A percentile compares a stretch with the other conserved stretches of the same genome.
phyloP scores from a whole-genome alignment of 495 filamentous ascomycete genomes.

The Neurospora terricola region DNA sequence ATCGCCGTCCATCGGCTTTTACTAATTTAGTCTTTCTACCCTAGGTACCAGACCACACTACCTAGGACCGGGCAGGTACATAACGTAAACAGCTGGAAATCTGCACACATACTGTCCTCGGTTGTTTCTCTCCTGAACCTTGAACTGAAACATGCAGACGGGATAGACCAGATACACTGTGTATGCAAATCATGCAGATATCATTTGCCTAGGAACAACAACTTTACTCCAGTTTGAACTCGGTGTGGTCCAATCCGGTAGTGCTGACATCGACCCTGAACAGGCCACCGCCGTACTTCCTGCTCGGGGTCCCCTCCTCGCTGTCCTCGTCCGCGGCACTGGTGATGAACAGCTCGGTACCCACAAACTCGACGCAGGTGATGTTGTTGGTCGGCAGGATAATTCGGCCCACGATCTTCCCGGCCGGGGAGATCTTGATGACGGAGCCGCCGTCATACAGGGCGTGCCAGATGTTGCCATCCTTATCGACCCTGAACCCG shows the following conservation, averaged over 20 bases:
- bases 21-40: neutral
- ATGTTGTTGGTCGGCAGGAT: conserved; percentile 56
- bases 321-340: conserved; percentile 52
- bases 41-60: neutral
- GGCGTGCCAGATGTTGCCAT: conserved; percentile 70
- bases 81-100: neutral
- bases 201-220: neutral
- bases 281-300: conserved; percentile 52
- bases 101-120: neutral
- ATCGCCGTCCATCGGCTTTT: neutral
- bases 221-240: conserved; percentile 37
- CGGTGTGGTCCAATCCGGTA: conserved; percentile 44
- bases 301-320: conserved; percentile 40
- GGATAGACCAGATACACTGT: neutral
- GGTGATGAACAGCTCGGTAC: conserved; percentile 66
- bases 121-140: neutral
- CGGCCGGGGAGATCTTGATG: conserved; percentile 53
- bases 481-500: conserved; percentile 62
- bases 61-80: neutral
- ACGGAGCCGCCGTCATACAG: conserved; percentile 62
- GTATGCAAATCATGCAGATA: neutral
- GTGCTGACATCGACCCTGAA: conserved; percentile 62
- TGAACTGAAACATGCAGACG: neutral
- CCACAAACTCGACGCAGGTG: conserved; percentile 65
- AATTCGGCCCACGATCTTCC: conserved; percentile 56